A percentile compares a stretch with the other conserved stretches of the same genome.
Conservation (phyloP, 495 filamentous ascomycete genomes). For the Sordaria brevicollis region DNA sequence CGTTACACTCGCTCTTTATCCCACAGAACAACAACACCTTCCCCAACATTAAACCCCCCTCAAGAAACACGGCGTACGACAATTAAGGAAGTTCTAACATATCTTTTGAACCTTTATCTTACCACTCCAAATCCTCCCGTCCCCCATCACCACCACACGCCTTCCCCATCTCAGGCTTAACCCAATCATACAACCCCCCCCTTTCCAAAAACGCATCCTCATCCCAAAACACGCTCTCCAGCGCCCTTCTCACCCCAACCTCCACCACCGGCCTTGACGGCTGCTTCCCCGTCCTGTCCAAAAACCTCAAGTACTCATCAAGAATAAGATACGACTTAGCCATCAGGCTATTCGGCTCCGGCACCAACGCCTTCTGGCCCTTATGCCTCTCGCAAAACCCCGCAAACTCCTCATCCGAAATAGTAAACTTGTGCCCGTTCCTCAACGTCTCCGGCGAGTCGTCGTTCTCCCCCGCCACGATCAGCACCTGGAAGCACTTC, state of each 20-base stretch:
- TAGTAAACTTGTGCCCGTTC: conserved; percentile 36
- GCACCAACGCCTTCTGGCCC: conserved; percentile 32
- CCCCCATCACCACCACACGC: neutral
- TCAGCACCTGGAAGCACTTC: conserved; percentile 50
- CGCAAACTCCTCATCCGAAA: conserved; percentile 39
- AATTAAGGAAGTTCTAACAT: no score
- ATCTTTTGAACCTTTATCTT: no score
- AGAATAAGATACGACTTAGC: conserved; percentile 41
- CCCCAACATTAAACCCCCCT: no score
- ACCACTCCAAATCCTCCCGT: no score
- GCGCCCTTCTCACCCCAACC: conserved; percentile 39
- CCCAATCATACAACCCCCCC: conserved; percentile 47
- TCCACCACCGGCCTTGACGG: conserved; percentile 35
- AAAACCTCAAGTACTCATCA: conserved; percentile 46
- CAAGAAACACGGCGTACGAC: no score
- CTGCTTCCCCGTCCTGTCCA: conserved; percentile 37
- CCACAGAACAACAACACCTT: no score
- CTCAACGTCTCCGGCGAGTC: conserved; percentile 32
- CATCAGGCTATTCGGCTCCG: conserved; percentile 45
- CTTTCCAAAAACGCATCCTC: conserved; percentile 34
- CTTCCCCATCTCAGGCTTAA: conserved; percentile 3
- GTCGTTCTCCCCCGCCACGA: conserved; percentile 47
- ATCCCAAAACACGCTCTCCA: conserved; percentile 43
- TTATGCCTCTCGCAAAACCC: conserved; percentile 38
- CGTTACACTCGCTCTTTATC: no score